phyloP scores from a whole-genome alignment of 2,329 filamentous ascomycete genomes.

The Aspergillus ustus region DNA sequence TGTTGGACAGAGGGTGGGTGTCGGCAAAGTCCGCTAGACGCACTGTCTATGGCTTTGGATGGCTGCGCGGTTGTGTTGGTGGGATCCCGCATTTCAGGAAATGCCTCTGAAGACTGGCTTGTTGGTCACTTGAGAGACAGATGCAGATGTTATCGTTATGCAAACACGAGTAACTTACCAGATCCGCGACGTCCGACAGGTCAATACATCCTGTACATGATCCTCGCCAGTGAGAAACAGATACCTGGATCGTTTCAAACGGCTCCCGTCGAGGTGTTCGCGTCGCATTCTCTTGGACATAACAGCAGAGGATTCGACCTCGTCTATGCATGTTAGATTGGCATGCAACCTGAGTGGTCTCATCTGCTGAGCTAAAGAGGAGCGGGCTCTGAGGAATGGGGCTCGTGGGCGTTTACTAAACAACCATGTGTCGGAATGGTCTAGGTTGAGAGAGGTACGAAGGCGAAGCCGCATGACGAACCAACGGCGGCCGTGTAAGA shows the following conservation, averaged over 20 bases:
- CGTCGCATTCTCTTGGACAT: not conserved
- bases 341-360: constrained; percentile 4
- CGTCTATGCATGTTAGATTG: constrained; percentile 7
- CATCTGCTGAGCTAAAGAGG: not conserved
- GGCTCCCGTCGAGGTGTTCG: not conserved
- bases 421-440: constrained; percentile 8
- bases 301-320: constrained; percentile 7
- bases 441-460: constrained; percentile 1
- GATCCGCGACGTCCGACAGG: not conserved
- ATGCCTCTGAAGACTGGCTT: not conserved
- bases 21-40: not conserved
- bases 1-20: not conserved
- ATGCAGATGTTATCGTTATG: not conserved
- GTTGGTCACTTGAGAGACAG: not conserved
- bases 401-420: constrained; percentile 13
- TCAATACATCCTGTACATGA: not conserved
- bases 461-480: constrained; percentile 5
- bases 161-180: not conserved
- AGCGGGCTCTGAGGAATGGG: not conserved
- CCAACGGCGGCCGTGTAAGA: constrained; percentile 4
- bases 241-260: not conserved
- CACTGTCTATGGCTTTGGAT: not conserved
- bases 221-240: not conserved
- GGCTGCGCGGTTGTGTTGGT: not conserved
- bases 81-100: not conserved